Base-by-base conservation (phyloP, 1,284 basidiomycete genomes). In the Cystobasidium sp. region DNA sequence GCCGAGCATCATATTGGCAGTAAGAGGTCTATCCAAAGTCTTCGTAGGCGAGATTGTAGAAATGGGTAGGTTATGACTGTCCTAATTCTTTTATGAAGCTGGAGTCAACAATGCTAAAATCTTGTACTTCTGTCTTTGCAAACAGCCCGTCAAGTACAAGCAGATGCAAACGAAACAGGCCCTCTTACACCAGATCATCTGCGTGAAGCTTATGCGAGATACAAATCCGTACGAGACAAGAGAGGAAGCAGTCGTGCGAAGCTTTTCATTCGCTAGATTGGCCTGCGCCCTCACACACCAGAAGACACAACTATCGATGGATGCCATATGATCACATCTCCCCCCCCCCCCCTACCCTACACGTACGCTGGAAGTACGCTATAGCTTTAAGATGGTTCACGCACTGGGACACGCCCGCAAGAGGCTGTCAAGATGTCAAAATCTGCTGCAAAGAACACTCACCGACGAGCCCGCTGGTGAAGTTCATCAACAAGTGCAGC, bases 21-120 rank as follows among this genome's bases (percentile, higher is more conserved):
- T 94, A 0, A 91, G 92, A 7, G 93, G 93, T 79, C 91, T 95
- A 72, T 87, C 87, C 20, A 96, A 96, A 81, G 92, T 95, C 1
- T 96, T 96, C 78, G 91, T 96, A 9, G 93, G 93, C 1, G 93
- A 95, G 82, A 91, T 95, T 6, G 88, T 94, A 22, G 93, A 95
- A 81, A 90, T 90, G 24, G 67, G 49, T 59, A 43, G 24, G 47
- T 44, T 5, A 24, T 22, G 51, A 16, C 37, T 37, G 9, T 47
- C 51, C 10, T 37, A 0, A 18, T 39, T 2, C 46, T 24, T 51
- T 22, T 41, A 31, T 47, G n/a, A 18, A 20, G 16, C n/a, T 61
- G 22, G 43, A 58, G 16, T 61, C 75, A 24, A 58, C 24, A 12
- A 10, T 6, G 55, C 55, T 37, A 37, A 12, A 41, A n/a, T 6